Evolutionary conservation across 441 rosid genomes (phyloP).

Genomic region (Eutrema salsugineum): DNA sequence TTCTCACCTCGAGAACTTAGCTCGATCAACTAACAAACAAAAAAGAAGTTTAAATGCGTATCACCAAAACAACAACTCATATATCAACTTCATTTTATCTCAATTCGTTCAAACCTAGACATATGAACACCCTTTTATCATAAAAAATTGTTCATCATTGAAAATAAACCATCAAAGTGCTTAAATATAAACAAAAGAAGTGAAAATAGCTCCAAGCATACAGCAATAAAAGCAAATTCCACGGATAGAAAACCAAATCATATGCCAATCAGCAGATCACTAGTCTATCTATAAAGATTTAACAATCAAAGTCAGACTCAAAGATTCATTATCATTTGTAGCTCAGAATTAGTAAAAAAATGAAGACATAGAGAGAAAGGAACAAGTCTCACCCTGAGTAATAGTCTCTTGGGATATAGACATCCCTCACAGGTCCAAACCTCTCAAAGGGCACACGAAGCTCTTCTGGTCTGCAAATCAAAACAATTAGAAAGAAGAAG

Average conservation of each 20-base stretch:
- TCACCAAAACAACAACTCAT: background rate
- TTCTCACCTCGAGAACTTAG: slow-evolving; percentile 17
- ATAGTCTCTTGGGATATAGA: slow-evolving; percentile 88
- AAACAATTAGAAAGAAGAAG: too few relatives aligned
- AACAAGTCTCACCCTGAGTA: slow-evolving; percentile 64
- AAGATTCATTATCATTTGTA: background rate
- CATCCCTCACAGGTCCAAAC: slow-evolving; percentile 87
- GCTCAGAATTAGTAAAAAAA: background rate
- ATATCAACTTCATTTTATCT: background rate
- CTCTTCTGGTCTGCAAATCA: slow-evolving; percentile 74
- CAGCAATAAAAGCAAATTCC: background rate
- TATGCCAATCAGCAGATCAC: background rate
- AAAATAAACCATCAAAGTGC: background rate
- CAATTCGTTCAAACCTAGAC: background rate
- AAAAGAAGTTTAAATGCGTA: background rate
- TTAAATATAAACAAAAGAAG: background rate
- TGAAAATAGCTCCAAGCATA: background rate
- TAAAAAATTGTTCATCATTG: background rate
- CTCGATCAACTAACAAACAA: background rate
- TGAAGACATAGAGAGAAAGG: background rate
- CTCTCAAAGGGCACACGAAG: slow-evolving; percentile 86
- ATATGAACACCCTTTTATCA: background rate
- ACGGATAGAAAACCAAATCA: background rate
- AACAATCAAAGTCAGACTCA: background rate
- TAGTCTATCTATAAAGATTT: background rate